Conservation (phyloP, 2,329 filamentous ascomycete genomes). For the Thermothelomyces thermophilus region DNA sequence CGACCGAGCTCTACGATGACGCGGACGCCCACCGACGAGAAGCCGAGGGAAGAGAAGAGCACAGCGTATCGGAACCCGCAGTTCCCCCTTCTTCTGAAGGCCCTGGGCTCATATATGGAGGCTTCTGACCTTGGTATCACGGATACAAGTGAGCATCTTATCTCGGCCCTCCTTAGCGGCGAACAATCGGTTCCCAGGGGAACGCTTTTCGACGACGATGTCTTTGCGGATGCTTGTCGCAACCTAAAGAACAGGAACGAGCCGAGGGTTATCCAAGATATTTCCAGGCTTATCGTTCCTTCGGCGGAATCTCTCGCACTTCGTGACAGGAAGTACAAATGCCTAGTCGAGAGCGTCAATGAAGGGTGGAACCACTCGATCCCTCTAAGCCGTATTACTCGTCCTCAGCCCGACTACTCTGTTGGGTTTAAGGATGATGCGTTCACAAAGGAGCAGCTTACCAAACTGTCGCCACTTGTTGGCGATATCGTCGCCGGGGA, state of each 20-base stretch:
- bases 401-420: conserved; percentile 11
- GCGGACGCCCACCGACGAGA: neutral
- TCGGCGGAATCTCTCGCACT: neutral
- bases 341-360: neutral
- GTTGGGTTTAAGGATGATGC: conserved; percentile 36
- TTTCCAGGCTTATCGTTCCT: neutral
- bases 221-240: neutral
- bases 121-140: neutral
- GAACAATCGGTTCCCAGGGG: neutral
- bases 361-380: neutral
- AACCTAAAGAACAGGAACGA: neutral
- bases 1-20: neutral
- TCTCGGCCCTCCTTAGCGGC: neutral
- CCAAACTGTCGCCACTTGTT: conserved; percentile 35
- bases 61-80: neutral
- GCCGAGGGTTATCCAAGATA: neutral
- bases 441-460: conserved; percentile 38
- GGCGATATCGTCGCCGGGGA: conserved; percentile 24
- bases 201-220: neutral
- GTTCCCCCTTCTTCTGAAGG: neutral
- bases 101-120: neutral
- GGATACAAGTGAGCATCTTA: neutral
- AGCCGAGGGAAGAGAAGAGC: neutral
- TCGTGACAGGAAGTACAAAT: neutral
- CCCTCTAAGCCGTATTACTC: neutral